Evolutionary conservation across 2,329 filamentous ascomycete genomes (phyloP), one percentile per base, ranked within the genome.

Genomic region (Rutstroemia sp.): DNA sequence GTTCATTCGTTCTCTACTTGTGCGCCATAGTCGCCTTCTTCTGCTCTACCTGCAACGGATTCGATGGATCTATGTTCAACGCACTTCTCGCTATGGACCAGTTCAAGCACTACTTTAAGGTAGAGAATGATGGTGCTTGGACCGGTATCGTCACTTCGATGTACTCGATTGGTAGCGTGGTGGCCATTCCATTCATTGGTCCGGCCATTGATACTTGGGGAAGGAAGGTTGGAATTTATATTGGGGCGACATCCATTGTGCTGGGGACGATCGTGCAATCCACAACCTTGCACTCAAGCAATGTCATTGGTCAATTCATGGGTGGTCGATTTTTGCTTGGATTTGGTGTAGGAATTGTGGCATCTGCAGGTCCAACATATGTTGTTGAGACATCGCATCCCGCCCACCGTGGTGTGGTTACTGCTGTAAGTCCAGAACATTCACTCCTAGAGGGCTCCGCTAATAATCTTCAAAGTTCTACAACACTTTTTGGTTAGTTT

Each of bases 321-420:
- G 76, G 74, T 42, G 80, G 80, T 4, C 76, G 80, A 25, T 83
- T 84, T 68, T 68, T 84, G 27, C 76, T 84, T 14, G 82, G 81
- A 50, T 83, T 84, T 61, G 76, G 76, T 55, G 74, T 77, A 5
- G 71, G 71, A 39, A 72, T 78, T 56, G 72, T 73, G 30, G 70
- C 73, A 2, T 69, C 73, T 0, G 74, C 75, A 7, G 75, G 73
- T 2, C 75, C 75, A 12, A 72, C 72, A 36, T 77, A 75, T 59
- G 73, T 76, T 16, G 69, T 75, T 45, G 75, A 77, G 63, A 69
- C 75, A 40, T 70, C 70, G 58, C 73, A 76, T 58, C 75, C 75
- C 4, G 72, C 72, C 7, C 75, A 72, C 59, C 72, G 75, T 51
- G 74, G 74, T 27, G 62, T 72, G 25, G 68, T 76, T 6, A 69